These are phyloP conservation scores for Colletotrichum aenigma DNA, from an alignment of 2,329 filamentous ascomycete genomes.

Conservation along the genomic window DNA sequence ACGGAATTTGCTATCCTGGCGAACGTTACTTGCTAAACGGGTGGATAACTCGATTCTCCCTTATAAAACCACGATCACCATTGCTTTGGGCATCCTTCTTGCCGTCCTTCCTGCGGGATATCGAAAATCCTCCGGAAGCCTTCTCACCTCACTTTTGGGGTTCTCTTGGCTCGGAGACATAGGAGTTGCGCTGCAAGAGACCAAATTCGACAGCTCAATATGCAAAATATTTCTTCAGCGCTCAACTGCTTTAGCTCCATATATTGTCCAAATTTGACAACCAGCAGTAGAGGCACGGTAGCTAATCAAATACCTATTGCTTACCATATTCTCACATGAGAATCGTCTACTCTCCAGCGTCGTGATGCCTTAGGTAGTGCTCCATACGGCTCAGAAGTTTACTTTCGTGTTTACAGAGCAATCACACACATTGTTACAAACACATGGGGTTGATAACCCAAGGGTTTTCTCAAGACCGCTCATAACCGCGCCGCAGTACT, in stretches of 20 bases:
- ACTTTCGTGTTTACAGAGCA: not conserved
- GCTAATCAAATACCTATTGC: not conserved
- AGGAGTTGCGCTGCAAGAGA: not conserved
- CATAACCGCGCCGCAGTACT: not conserved
- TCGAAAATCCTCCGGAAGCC: fast-evolving
- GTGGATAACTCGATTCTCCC: not conserved
- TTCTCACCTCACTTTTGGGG: not conserved
- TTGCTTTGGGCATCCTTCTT: fast-evolving
- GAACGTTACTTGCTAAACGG: not conserved
- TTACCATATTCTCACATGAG: not conserved
- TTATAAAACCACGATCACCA: fast-evolving
- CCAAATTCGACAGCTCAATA: not conserved
- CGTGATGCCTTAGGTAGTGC: not conserved
- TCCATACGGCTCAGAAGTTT: not conserved
- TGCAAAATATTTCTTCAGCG: too few species aligned
- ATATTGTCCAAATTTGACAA: not conserved
- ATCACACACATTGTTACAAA: fast-evolving
- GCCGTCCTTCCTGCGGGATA: fast-evolving
- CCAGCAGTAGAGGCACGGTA: not conserved
- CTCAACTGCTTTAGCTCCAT: too few species aligned
- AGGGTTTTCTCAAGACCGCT: not conserved
- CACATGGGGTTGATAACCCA: fast-evolving
- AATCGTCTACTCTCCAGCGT: fast-evolving
- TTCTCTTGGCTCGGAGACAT: fast-evolving
- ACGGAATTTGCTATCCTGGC: fast-evolving